These are phyloP conservation scores for Stephania yunnanensis DNA, from an alignment of 164 flowering plant genomes.

Conservation along the genomic window DNA sequence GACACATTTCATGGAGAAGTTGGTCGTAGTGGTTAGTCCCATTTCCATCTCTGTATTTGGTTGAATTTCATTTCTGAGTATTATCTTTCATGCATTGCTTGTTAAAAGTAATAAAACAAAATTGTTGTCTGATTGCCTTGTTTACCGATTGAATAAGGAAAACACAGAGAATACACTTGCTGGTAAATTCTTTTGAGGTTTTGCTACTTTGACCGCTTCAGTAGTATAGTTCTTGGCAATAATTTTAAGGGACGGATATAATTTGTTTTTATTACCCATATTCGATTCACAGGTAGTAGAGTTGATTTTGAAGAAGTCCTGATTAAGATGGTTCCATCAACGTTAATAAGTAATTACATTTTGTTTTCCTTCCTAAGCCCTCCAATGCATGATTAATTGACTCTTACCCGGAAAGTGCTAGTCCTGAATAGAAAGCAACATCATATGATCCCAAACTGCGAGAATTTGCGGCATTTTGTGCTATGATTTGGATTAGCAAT, in stretches of 20 bases:
- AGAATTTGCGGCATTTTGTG: background rate
- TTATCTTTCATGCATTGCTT: background rate
- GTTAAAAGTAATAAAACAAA: background rate
- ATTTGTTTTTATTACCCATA: no score
- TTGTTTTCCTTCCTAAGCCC: background rate
- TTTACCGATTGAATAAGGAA: background rate
- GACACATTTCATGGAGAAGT: slow-evolving; percentile 21
- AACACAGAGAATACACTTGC: background rate
- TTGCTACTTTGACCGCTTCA: background rate
- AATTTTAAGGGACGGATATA: background rate
- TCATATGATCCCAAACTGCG: background rate
- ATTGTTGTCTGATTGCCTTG: background rate
- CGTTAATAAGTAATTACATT: background rate
- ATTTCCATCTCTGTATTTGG: slow-evolving; percentile 2
- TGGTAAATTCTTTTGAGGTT: background rate
- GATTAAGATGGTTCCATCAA: background rate
- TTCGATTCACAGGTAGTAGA: no score
- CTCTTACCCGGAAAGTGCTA: background rate
- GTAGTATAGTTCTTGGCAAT: background rate
- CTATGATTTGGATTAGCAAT: background rate
- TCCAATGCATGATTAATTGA: background rate
- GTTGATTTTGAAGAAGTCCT: background rate
- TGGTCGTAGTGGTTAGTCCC: slow-evolving; percentile 29
- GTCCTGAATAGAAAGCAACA: background rate
- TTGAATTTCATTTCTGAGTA: background rate